Evolutionary conservation across 169 alveolate species (phyloP).

Genomic region (Plasmodium sp.): DNA sequence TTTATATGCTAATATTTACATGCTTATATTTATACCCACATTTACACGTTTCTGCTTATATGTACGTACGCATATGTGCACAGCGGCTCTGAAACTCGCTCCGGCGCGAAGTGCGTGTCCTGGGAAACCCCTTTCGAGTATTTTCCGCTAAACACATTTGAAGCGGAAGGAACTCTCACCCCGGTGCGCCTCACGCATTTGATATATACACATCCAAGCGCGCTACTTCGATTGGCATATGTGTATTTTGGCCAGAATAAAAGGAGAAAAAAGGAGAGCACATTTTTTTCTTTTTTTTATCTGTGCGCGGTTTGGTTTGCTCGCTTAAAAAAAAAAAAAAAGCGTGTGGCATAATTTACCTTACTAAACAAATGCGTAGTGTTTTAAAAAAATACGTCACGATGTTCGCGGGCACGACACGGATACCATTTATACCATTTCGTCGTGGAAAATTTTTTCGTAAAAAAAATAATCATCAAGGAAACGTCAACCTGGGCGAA

Average conservation of each 20-base stretch:
- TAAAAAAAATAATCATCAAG: neutral
- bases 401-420: neutral
- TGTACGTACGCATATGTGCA: neutral
- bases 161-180: neutral
- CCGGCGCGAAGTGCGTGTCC: neutral
- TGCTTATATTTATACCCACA: neutral
- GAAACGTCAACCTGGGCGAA: neutral
- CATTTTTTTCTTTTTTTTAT: neutral
- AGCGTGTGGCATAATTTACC: neutral
- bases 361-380: neutral
- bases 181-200: neutral
- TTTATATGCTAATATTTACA: neutral
- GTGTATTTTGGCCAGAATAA: neutral
- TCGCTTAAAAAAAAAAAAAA: neutral
- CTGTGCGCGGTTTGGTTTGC: neutral
- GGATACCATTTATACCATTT: neutral
- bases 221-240: neutral
- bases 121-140: neutral
- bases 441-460: neutral
- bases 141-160: neutral
- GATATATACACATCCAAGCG: neutral
- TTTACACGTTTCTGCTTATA: neutral
- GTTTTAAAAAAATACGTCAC: neutral
- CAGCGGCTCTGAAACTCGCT: neutral
- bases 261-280: neutral